phyloP scores from a whole-genome alignment of 768 basidiomycete species.

The Pisolithus tinctorius region DNA sequence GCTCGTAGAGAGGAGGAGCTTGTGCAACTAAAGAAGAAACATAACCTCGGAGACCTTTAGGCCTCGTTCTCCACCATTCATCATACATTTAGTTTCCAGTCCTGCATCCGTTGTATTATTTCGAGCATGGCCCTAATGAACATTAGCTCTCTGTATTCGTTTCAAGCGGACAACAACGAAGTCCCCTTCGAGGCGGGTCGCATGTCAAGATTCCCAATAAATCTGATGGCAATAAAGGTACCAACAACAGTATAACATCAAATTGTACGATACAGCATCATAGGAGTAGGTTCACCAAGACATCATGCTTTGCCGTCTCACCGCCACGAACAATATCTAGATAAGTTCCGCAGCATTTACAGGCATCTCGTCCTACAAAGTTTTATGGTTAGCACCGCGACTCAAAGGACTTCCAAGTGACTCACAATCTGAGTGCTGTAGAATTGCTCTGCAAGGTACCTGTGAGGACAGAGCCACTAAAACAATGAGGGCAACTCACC shows the following conservation, averaged over 20 bases:
- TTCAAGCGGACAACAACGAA: too few relatives aligned
- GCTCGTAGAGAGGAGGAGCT: conserved; percentile 89
- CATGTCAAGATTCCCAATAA: neutral
- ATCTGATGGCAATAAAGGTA: conserved; percentile 1
- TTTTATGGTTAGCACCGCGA: conserved; percentile 13
- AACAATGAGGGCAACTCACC: conserved; percentile 42
- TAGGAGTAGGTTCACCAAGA: conserved; percentile 3
- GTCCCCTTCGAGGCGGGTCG: too few relatives aligned
- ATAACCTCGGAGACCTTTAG: conserved; percentile 76
- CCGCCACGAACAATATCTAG: conserved; percentile 32
- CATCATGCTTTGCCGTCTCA: conserved; percentile 2
- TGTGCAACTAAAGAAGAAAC: conserved; percentile 77
- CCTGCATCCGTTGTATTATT: neutral
- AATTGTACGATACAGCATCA: conserved; percentile 6
- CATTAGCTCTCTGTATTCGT: too few relatives aligned
- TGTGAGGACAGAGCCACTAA: conserved; percentile 7
- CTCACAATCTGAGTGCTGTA: conserved; percentile 91
- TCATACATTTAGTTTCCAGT: conserved; percentile 9
- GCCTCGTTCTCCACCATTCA: conserved; percentile 7
- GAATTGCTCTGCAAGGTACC: conserved; percentile 67
- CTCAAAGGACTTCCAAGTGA: conserved; percentile 4
- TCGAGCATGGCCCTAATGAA: neutral
- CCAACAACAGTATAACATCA: neutral
- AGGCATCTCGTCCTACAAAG: conserved; percentile 89
- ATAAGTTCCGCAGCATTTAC: conserved; percentile 97